Base-by-base conservation (phyloP, 2,329 filamentous ascomycete genomes). In the Sporothrix globosa region DNA sequence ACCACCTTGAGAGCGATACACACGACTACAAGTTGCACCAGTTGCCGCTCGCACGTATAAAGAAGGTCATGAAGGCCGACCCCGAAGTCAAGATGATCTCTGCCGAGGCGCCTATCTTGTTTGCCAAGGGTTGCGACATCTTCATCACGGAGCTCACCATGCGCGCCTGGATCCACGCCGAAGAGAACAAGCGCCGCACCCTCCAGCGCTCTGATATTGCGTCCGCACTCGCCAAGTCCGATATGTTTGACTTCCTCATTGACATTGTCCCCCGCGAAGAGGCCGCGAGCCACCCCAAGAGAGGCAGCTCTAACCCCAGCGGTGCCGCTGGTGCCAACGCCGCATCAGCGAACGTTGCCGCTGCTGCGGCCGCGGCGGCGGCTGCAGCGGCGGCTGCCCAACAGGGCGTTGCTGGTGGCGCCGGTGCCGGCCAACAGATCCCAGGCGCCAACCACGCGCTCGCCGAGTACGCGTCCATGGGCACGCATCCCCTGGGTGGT, bases 31-130 rank as follows among this genome's bases (percentile, higher is more conserved):
- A 99, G 82, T 88, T 98, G 70, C 96, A 99, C 80, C 96, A 98
- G 80, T 86, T 99, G 52, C 96, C 96, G 1, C 86, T 99, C 53
- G 96, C 96, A n/a, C 91, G 96, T 69, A 99, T 99, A 83, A 99
- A 99, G 85, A 99, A 99, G 81, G 96, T 99, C 75, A 99, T 99
- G 96, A 99, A 99, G 83, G 96, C 96, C 0, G 96, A 99, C 76
- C 96, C 96, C 0, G 96, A 99, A 77, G 96, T 99, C 63, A 99
- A 99, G 84, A 99, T 99, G 96, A 99, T 99, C 73, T 98, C 94
- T 4, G 96, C 96, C 10, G 96, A 99, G 82, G 96, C 96, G 1
- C 96, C 96, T 1, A 99, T 99, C 75, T 85, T 99, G 17, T 99
- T 99, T 77, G 96, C 96, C 67, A 99, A 99, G 81, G 96, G 95